Evolutionary conservation across 768 basidiomycete genomes (phyloP).

Genomic region (Mycena maculata): DNA sequence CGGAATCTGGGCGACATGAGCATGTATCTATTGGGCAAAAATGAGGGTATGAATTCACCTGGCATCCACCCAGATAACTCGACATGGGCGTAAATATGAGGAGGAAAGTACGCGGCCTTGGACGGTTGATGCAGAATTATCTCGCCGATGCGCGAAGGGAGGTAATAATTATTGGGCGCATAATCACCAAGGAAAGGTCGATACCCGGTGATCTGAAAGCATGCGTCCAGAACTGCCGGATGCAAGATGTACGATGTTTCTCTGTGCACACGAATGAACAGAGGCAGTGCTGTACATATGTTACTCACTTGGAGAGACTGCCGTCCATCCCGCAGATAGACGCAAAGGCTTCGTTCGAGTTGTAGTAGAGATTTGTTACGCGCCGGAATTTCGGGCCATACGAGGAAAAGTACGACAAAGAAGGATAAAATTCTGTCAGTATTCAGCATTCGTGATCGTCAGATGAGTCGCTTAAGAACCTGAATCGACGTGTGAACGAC

Average conservation of each 20-base stretch:
- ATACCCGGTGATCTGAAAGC: conserved; percentile 48
- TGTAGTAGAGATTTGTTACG: conserved; percentile 7
- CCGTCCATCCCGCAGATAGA: conserved; percentile 20
- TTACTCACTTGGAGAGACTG: conserved; percentile 21
- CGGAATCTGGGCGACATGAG: conserved; percentile 6
- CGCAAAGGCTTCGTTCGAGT: conserved; percentile 9
- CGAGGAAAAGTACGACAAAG: conserved; percentile 10
- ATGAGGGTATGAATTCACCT: conserved; percentile 23
- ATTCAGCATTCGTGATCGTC: not conserved
- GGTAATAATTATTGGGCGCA: conserved; percentile 45
- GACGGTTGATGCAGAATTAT: conserved; percentile 35
- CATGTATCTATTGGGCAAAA: too few species aligned
- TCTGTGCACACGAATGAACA: not conserved
- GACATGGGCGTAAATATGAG: conserved; percentile 38
- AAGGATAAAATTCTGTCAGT: conserved; percentile 6
- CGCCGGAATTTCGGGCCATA: conserved; percentile 22
- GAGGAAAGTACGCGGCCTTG: conserved; percentile 2
- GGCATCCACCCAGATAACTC: conserved; percentile 44
- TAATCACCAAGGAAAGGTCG: conserved; percentile 44
- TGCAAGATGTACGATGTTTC: conserved; percentile 10
- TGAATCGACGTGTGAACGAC: conserved; percentile 11
- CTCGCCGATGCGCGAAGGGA: conserved; percentile 42
- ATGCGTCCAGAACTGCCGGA: conserved; percentile 45
- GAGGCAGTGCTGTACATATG: not conserved
- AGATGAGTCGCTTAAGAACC: not conserved